phyloP scores from a whole-genome alignment of 2,329 filamentous ascomycete species.

The Neonectria ditissima region DNA sequence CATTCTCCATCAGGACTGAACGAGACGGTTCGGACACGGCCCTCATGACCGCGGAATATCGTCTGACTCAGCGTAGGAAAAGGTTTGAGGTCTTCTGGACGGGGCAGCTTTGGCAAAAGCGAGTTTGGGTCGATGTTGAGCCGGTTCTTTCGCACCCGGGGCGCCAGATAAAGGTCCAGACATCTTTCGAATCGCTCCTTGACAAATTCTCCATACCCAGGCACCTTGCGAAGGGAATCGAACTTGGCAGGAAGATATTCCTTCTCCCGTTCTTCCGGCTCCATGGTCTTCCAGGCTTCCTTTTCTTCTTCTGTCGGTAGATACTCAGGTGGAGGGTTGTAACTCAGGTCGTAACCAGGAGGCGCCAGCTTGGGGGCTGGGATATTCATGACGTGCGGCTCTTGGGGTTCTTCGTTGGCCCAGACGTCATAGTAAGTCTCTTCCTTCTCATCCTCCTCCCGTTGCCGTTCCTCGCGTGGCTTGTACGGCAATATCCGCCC shows the following conservation, averaged over 20 bases:
- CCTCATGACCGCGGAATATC: slow-evolving; percentile 88
- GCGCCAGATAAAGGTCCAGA: slow-evolving; percentile 94
- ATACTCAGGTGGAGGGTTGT: slow-evolving; percentile 96
- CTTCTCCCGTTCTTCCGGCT: slow-evolving; percentile 91
- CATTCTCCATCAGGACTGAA: slow-evolving; percentile 88
- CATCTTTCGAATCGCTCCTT: slow-evolving; percentile 98
- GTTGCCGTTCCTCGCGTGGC: slow-evolving; percentile 73
- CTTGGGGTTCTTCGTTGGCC: slow-evolving; percentile 88
- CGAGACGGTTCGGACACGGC: slow-evolving; percentile 84
- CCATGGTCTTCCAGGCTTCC: slow-evolving; percentile 84
- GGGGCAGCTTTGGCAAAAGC: slow-evolving; percentile 90
- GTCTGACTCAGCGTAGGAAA: slow-evolving; percentile 93
- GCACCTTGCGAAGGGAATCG: slow-evolving; percentile 88
- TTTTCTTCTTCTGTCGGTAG: slow-evolving; percentile 87
- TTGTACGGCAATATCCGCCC: slow-evolving; percentile 93
- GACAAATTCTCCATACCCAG: slow-evolving; percentile 88
- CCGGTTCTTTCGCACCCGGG: slow-evolving; percentile 89
- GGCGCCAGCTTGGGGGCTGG: slow-evolving; percentile 93
- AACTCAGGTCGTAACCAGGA: slow-evolving; percentile 94
- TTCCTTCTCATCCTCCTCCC: slow-evolving; percentile 78
- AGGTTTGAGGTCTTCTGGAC: slow-evolving; percentile 91
- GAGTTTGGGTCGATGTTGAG: slow-evolving; percentile 97
- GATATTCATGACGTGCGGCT: slow-evolving; percentile 92
- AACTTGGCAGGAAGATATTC: slow-evolving; percentile 88
- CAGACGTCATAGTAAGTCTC: slow-evolving; percentile 88